Evolutionary conservation across 306 rosid genomes (phyloP), one percentile per base, ranked within the genome.

Genomic region (Hippophae gyantsensis): DNA sequence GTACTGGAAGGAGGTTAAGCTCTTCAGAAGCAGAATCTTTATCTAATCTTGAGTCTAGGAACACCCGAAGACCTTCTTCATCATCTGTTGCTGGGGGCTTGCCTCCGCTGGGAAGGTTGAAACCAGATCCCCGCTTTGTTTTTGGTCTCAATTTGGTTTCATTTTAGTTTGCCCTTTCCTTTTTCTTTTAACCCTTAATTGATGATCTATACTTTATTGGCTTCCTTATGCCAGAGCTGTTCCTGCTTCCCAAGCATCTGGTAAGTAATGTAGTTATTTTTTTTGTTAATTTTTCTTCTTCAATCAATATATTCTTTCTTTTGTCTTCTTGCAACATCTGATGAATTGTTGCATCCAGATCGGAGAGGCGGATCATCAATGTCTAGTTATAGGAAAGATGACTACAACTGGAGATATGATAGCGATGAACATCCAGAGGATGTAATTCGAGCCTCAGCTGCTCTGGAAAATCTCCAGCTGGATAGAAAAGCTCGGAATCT

Each of bases 401-500:
- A 88, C 46, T 82, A 93, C 86, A 89, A 78, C 67, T 88, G 97
- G 97, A 86, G 97, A 69, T 93, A 89, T 51, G 95, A 88, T 70
- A 75, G 71, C 59, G 96, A 86, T 54, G 97, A 93, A 57, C 84
- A 80, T 76, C 74, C 95, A 0, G 99, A 93, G 42, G 93, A 88
- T 60, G 84, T 92, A 72, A 74, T 83, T 58, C 90, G 85, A 78
- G 86, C 96, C 12, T 92, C 99, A 25, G 69, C 65, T 68, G 97
- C 95, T 53, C 42, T 93, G 82, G 99, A 93, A 82, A 86, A 86
- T 74, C 97, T 93, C 68, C 99, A 93, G 38, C 59, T 93, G 81
- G 99, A 93, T 71, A 79, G 96, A 67, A 93, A 93, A 74, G 94
- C 99, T 74, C 84, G 99, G 70, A 93, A 86, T 82, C 90, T 93